Evolutionary conservation across 192 early-diverging fungal species (phyloP).

Genomic region (Haplosporangium gracile): DNA sequence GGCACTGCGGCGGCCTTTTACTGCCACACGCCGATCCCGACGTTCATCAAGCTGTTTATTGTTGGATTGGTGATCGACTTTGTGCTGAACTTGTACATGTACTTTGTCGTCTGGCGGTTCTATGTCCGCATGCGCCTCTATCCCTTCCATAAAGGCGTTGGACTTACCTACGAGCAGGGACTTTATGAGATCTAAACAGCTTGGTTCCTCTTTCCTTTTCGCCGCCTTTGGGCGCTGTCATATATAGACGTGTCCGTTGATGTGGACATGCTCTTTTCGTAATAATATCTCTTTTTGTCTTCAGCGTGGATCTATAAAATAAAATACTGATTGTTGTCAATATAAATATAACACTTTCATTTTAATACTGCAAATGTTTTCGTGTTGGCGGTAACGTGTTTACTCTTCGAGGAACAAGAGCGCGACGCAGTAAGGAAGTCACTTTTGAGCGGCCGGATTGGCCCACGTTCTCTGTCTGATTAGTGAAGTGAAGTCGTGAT

Average conservation of each 20-base stretch:
- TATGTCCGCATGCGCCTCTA: slow-evolving; percentile 54
- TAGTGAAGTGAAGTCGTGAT: too few species aligned
- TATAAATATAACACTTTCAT: too few species aligned
- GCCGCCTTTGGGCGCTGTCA: not conserved
- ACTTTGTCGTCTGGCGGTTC: slow-evolving; percentile 55
- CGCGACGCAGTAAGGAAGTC: too few species aligned
- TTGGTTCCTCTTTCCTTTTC: not conserved
- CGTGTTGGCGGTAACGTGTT: too few species aligned
- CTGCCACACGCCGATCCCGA: slow-evolving; percentile 44
- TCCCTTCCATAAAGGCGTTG: slow-evolving; percentile 47
- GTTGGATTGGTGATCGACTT: slow-evolving; percentile 43
- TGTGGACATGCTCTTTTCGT: too few species aligned
- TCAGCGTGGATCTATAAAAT: too few species aligned
- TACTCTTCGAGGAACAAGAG: too few species aligned
- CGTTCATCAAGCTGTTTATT: slow-evolving; percentile 50
- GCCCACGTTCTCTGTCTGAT: too few species aligned
- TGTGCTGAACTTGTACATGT: slow-evolving; percentile 51
- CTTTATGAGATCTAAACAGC: slow-evolving; percentile 40
- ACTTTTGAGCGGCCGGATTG: too few species aligned
- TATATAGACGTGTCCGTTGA: not conserved
- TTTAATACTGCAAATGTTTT: too few species aligned
- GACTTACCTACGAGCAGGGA: slow-evolving; percentile 38
- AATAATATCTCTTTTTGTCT: too few species aligned
- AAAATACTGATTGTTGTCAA: too few species aligned
- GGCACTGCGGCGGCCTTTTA: slow-evolving; percentile 50